phyloP scores from a whole-genome alignment of 2,329 filamentous ascomycete genomes.

The Purpureocillium takamizusanense region DNA sequence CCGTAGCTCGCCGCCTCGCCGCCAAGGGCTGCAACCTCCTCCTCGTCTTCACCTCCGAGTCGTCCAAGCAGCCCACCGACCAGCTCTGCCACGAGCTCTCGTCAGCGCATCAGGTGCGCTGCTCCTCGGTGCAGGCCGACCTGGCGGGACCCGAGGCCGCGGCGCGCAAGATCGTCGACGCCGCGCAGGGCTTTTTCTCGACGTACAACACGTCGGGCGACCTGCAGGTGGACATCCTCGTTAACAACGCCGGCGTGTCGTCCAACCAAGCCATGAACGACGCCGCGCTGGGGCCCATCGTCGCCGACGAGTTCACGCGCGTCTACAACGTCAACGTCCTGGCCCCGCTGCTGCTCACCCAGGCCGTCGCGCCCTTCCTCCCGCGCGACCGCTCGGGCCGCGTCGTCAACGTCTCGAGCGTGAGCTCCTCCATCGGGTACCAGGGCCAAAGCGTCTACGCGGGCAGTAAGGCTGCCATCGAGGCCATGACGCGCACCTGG shows the following conservation, averaged over 20 bases:
- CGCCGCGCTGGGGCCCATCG: slow-evolving; percentile 39
- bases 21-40: slow-evolving; percentile 51
- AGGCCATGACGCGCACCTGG: slow-evolving; percentile 52
- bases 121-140: slow-evolving; percentile 18
- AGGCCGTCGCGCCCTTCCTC: slow-evolving; percentile 63
- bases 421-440: slow-evolving; percentile 44
- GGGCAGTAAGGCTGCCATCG: slow-evolving; percentile 48
- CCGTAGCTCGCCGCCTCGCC: slow-evolving; percentile 47
- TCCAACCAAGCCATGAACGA: slow-evolving; percentile 57
- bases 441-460: slow-evolving; percentile 48
- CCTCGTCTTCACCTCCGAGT: slow-evolving; percentile 50
- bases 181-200: slow-evolving; percentile 16
- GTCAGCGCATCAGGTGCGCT: slow-evolving; percentile 27
- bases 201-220: slow-evolving; percentile 10
- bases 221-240: slow-evolving; percentile 61
- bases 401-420: slow-evolving; percentile 48
- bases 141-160: slow-evolving; percentile 16
- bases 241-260: slow-evolving; percentile 76
- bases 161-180: slow-evolving; percentile 17
- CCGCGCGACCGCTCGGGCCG: slow-evolving; percentile 55
- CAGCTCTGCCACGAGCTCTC: slow-evolving; percentile 37
- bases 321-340: slow-evolving; percentile 77
- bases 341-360: slow-evolving; percentile 68
- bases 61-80: slow-evolving; percentile 37
- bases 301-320: slow-evolving; percentile 55